phyloP scores from a whole-genome alignment of 306 rosid genomes.

The Potentilla sterilis region DNA sequence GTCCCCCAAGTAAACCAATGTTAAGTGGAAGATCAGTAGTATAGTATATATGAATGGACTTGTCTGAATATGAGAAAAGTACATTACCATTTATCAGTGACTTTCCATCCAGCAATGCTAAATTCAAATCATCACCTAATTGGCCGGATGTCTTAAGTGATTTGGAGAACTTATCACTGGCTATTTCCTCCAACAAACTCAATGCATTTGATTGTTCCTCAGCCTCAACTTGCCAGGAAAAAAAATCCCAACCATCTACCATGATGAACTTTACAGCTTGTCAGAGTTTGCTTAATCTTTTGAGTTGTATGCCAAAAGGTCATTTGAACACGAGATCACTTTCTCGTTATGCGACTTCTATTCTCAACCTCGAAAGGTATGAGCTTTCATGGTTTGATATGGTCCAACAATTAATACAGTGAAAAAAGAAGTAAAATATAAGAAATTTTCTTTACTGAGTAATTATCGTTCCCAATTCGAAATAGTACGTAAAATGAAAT shows the following conservation, averaged over 20 bases:
- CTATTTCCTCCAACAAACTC: slow-evolving; percentile 28
- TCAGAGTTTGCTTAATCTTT: slow-evolving; percentile 59
- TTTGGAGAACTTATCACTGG: slow-evolving; percentile 38
- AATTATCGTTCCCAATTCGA: neutral
- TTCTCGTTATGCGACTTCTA: slow-evolving; percentile 42
- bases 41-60: neutral
- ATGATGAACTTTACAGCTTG: slow-evolving; percentile 45
- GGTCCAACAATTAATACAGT: slow-evolving; percentile 13
- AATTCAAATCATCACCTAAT: slow-evolving; percentile 47
- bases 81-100: slow-evolving; percentile 37
- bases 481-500: neutral
- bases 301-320: slow-evolving; percentile 55
- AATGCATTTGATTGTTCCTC: slow-evolving; percentile 30
- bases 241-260: slow-evolving; percentile 26
- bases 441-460: neutral
- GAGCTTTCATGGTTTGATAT: slow-evolving; percentile 22
- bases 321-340: slow-evolving; percentile 47
- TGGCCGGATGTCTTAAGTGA: slow-evolving; percentile 55
- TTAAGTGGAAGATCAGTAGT: neutral
- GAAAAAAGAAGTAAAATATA: neutral
- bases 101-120: slow-evolving; percentile 30
- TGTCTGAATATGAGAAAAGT: slow-evolving; percentile 33
- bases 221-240: slow-evolving; percentile 29
- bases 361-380: slow-evolving; percentile 91
- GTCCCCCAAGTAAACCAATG: neutral